phyloP scores from a whole-genome alignment of 768 basidiomycete genomes.

The Pleurotus ostreatus region DNA sequence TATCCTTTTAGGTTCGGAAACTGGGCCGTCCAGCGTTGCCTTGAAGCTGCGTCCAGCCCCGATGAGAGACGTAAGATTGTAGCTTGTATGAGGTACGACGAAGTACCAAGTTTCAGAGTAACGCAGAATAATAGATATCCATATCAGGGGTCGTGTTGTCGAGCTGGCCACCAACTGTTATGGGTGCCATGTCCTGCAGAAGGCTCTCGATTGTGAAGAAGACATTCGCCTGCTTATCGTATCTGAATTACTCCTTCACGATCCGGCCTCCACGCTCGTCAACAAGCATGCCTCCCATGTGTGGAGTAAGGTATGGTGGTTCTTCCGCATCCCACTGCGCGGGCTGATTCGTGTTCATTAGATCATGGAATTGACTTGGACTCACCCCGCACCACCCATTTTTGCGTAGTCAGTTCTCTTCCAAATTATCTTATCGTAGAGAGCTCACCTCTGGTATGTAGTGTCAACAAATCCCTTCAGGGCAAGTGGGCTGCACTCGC shows the following conservation, averaged over 20 bases:
- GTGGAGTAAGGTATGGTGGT: slow-evolving; percentile 72
- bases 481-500: slow-evolving; percentile 89
- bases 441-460: slow-evolving; percentile 21
- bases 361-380: slow-evolving; percentile 92
- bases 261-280: slow-evolving; percentile 81
- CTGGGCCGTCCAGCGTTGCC: slow-evolving; percentile 86
- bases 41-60: slow-evolving; percentile 71
- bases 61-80: slow-evolving; percentile 82
- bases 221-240: slow-evolving; percentile 81
- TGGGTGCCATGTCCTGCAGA: slow-evolving; percentile 85
- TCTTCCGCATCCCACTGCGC: background rate
- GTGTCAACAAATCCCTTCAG: slow-evolving; percentile 83
- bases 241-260: slow-evolving; percentile 77
- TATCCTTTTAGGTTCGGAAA: slow-evolving; percentile 68
- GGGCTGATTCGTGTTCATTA: slow-evolving; percentile 20
- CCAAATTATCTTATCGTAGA: background rate
- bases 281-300: slow-evolving; percentile 92
- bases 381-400: slow-evolving; percentile 81
- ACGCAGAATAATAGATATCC: slow-evolving; percentile 1
- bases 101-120: background rate
- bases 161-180: slow-evolving; percentile 88
- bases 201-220: slow-evolving; percentile 88
- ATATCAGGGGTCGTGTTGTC: slow-evolving; percentile 68
- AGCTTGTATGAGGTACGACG: slow-evolving; percentile 73
- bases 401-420: slow-evolving; percentile 66